Evolutionary conservation across 139 green algal species (phyloP).

Genomic region (Trebouxia sp.): DNA sequence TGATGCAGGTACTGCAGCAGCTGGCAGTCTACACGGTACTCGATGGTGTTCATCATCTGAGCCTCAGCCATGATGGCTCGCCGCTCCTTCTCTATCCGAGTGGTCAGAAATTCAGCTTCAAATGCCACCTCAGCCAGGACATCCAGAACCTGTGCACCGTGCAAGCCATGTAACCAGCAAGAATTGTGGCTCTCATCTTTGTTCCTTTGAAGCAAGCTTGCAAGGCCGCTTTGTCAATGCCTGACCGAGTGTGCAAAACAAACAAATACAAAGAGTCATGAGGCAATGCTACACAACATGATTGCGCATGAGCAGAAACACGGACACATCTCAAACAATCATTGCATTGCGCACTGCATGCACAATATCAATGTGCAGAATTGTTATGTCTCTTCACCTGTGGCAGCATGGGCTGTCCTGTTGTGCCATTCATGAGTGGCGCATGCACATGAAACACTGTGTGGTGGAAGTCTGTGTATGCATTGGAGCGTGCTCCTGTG

Average conservation of each 20-base stretch:
- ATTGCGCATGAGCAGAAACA: no score
- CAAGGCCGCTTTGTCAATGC: no score
- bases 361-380: no score
- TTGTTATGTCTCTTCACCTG: constrained; percentile 52
- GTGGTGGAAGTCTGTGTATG: constrained; percentile 99
- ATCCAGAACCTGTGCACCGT: constrained; percentile 80
- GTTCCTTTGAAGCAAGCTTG: no score
- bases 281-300: no score
- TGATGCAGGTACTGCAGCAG: constrained; percentile 95
- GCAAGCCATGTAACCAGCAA: background rate
- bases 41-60: constrained; percentile 99
- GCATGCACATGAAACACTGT: constrained; percentile 99
- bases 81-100: constrained; percentile 96
- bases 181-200: no score
- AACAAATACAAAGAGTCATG: no score
- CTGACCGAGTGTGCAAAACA: no score
- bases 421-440: constrained; percentile 75
- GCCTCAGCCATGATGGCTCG: constrained; percentile 94
- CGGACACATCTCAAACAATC: background rate
- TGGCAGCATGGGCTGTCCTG: constrained; percentile 78
- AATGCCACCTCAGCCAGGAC: constrained; percentile 93
- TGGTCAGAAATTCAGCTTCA: constrained; percentile 80
- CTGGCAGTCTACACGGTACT: constrained; percentile 99
- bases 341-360: background rate
- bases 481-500: constrained; percentile 90